These are phyloP conservation scores for Decorospora gaudefroyi DNA, from an alignment of 2,329 filamentous ascomycete species.

Conservation along the genomic window DNA sequence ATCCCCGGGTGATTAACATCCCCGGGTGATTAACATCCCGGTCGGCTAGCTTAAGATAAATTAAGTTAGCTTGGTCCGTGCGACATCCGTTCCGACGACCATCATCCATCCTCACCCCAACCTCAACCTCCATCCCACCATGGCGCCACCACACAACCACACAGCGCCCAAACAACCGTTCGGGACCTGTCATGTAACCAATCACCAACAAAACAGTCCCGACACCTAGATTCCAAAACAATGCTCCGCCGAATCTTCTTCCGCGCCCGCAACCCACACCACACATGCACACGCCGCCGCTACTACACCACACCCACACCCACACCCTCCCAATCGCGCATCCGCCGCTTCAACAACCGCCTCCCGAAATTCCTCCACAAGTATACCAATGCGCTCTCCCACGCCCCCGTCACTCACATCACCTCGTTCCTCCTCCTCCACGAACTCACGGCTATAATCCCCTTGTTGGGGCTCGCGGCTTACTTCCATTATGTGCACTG, in stretches of 20 bases:
- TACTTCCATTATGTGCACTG: slow-evolving; percentile 68
- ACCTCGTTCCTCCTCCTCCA: slow-evolving; percentile 87
- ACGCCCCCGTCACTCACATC: slow-evolving; percentile 80
- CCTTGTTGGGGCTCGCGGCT: slow-evolving; percentile 60
- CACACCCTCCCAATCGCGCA: slow-evolving; percentile 38
- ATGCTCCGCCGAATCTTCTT: slow-evolving; percentile 21
- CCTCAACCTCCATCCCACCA: too few relatives aligned
- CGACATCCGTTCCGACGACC: slow-evolving; percentile 11
- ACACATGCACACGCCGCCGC: slow-evolving; percentile 6
- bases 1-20: too few relatives aligned
- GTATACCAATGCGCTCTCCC: slow-evolving; percentile 71
- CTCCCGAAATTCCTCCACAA: slow-evolving; percentile 67
- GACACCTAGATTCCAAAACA: neutral
- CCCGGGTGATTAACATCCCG: too few relatives aligned
- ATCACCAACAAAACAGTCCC: too few relatives aligned
- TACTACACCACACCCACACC: too few relatives aligned
- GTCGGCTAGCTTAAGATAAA: too few relatives aligned
- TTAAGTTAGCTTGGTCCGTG: too few relatives aligned
- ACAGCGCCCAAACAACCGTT: too few relatives aligned
- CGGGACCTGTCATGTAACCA: too few relatives aligned
- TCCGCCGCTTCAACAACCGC: slow-evolving; percentile 46
- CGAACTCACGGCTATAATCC: slow-evolving; percentile 75
- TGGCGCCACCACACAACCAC: too few relatives aligned
- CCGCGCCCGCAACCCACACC: slow-evolving; percentile 1
- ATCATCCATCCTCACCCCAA: too few relatives aligned